phyloP scores from a whole-genome alignment of 495 filamentous ascomycete genomes.

The Penicillium ucsense region DNA sequence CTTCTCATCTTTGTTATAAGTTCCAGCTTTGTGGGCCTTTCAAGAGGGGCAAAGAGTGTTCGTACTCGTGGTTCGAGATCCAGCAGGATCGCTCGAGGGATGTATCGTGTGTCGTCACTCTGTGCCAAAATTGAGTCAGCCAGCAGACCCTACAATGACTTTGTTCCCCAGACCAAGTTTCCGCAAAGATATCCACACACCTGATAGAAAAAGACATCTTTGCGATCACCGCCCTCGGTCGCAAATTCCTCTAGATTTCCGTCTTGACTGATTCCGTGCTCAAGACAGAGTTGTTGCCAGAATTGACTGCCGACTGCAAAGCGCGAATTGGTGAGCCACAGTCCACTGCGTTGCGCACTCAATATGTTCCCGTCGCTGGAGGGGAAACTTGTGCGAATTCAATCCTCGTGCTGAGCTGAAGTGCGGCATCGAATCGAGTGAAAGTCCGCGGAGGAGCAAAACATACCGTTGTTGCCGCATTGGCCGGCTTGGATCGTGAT shows the following conservation, averaged over 20 bases:
- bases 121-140: constrained; percentile 14
- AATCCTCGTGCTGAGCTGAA: too few relatives aligned
- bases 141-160: background rate
- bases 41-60: background rate
- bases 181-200: constrained; percentile 15
- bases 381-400: too few relatives aligned
- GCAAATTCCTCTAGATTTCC: constrained; percentile 94
- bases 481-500: constrained; percentile 99
- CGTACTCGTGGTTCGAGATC: constrained; percentile 86
- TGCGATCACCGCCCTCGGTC: constrained; percentile 91
- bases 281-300: constrained; percentile 94
- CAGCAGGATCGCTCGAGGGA: constrained; percentile 89
- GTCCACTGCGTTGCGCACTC: background rate
- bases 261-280: constrained; percentile 95
- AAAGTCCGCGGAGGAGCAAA: constrained; percentile 7
- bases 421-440: background rate
- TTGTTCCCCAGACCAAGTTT: background rate
- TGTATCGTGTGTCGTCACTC: constrained; percentile 96
- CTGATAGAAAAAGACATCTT: constrained; percentile 99
- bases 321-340: constrained; percentile 8
- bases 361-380: too few relatives aligned
- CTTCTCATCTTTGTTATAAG: too few relatives aligned
- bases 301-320: constrained; percentile 78
- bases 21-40: too few relatives aligned
- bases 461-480: constrained; percentile 95